These are phyloP conservation scores for Kandelia obovata DNA, from an alignment of 345 rosid genomes.

Conservation along the genomic window DNA sequence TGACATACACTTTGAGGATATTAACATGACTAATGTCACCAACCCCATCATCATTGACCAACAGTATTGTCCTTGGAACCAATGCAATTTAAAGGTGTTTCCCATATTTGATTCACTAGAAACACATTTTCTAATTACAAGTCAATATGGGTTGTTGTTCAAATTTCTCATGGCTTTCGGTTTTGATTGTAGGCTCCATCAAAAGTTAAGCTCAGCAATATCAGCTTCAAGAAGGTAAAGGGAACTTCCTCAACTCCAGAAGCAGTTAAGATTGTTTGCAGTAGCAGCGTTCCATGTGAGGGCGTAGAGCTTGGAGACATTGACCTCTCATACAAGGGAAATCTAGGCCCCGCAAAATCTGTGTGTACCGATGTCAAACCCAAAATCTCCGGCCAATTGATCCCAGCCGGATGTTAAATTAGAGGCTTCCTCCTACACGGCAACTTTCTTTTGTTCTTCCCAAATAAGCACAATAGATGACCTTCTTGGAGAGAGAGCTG, in stretches of 20 bases:
- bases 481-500: no score
- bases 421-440: no score
- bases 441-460: no score
- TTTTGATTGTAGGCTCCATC: conserved; percentile 28
- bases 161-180: not conserved
- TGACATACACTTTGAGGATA: conserved; percentile 42
- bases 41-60: conserved; percentile 55
- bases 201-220: conserved; percentile 36
- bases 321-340: conserved; percentile 33
- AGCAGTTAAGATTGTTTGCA: conserved; percentile 47
- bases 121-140: no score
- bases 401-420: conserved; percentile 30
- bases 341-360: conserved; percentile 30
- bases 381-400: conserved; percentile 20
- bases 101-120: not conserved
- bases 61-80: conserved; percentile 36
- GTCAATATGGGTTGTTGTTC: not conserved
- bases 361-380: conserved; percentile 44
- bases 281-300: conserved; percentile 40
- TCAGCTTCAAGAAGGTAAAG: conserved; percentile 45
- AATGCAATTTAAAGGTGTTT: conserved; percentile 39
- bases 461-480: no score
- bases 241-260: conserved; percentile 44
- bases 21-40: conserved; percentile 46
- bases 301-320: conserved; percentile 40